Percentiles rank a stretch among this genome's conserved stretches.
Evolutionary conservation across 768 basidiomycete species (phyloP).

Genomic region (Tricholoma terreum): DNA sequence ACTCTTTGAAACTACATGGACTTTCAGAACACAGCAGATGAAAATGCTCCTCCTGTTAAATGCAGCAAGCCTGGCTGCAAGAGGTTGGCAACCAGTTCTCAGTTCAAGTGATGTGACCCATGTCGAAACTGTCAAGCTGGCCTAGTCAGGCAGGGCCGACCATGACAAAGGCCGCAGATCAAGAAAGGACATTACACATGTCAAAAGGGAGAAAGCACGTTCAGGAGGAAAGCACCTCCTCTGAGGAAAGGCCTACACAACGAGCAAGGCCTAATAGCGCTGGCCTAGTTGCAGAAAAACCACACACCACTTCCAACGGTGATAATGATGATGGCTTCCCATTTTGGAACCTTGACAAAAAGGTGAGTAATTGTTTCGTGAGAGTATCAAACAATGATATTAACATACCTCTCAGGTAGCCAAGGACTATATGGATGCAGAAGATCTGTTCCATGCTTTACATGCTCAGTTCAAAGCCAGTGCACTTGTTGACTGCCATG

Average conservation of each 20-base stretch:
- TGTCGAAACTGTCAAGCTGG: background rate
- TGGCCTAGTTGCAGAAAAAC: background rate
- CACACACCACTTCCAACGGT: background rate
- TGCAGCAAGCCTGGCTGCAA: no score
- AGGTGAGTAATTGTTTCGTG: background rate
- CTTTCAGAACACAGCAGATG: no score
- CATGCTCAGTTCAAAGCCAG: background rate
- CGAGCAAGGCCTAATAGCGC: background rate
- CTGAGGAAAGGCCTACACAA: no score
- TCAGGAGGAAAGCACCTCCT: background rate
- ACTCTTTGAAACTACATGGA: no score
- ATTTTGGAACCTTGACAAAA: background rate
- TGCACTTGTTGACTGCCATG: no score
- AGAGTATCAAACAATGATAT: no score
- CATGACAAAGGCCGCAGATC: no score
- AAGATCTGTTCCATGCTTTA: background rate
- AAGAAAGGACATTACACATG: no score
- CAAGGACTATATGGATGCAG: background rate
- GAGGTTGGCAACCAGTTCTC: no score
- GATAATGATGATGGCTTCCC: background rate
- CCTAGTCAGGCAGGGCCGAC: no score
- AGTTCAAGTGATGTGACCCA: background rate
- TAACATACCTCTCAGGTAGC: background rate
- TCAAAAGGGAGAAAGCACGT: background rate
- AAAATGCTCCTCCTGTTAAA: no score